Base-by-base conservation (phyloP, 106 monocot genomes). In the Amphibolis antarctica region DNA sequence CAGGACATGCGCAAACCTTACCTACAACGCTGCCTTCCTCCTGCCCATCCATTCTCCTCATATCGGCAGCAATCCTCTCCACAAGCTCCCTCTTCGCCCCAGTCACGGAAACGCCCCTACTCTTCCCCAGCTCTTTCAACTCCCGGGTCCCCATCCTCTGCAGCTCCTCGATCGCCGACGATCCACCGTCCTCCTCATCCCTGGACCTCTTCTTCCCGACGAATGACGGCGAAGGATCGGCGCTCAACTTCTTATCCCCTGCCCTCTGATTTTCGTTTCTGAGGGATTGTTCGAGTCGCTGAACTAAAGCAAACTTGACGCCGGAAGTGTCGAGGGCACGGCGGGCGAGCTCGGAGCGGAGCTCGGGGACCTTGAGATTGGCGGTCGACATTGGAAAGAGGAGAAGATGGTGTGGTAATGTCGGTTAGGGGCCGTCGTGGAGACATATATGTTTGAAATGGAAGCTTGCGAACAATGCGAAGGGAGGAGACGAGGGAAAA, bases 351-450 rank as follows among this genome's bases (percentile, higher is more conserved):
- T 82, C 67, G 5, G 77, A 55, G 20, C 89, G 89, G 64, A 89
- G 74, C 55, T 85, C 89, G 44, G 69, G 78, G 19, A 82, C 77
- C 51, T 75, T 79, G 63, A 81, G 74, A 64, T 81, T 84, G n/a
- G 79, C 66, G 50, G 67, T 64, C 42, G 63, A 19, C 71, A 71
- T 71, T 43, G 43, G 26, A n/a, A 11, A 0, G 27, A 28, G 57
- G 27, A 57, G 27, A 4, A 36, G 36, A 7, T 36, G 36, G 7
- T 36, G 36, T 36, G 36, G 36, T 36, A 7, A 7, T 36, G 36
- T 2, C 36, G 36, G 7, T 36, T 36, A 36, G 7, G 2, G 7
- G 36, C n/a, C n/a, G n/a, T n/a, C n/a, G n/a, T n/a, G n/a, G n/a
- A n/a, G n/a, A n/a, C n/a, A n/a, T n/a, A n/a, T n/a, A n/a, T 2